phyloP scores from a whole-genome alignment of 208 protist genomes.

The Angomonas deanei region DNA sequence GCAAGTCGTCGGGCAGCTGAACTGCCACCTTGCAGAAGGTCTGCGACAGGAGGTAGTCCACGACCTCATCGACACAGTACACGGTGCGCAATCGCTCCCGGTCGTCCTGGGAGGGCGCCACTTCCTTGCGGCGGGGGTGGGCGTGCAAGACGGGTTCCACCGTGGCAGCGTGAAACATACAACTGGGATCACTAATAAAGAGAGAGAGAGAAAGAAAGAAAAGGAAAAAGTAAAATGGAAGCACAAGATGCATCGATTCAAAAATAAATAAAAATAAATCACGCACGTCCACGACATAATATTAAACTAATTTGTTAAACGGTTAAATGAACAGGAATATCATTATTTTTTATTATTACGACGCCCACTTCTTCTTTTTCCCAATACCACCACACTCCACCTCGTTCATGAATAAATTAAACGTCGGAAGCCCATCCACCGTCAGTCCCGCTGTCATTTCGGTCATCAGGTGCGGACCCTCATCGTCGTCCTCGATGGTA shows the following conservation, averaged over 20 bases:
- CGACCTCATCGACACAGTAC: slow-evolving; percentile 24
- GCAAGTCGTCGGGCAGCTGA: slow-evolving; percentile 87
- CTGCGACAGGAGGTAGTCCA: slow-evolving; percentile 17
- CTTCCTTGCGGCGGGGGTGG: neutral
- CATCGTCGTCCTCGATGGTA: slow-evolving; percentile 13
- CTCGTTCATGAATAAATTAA: slow-evolving; percentile 63
- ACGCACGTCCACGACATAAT: too few relatives aligned
- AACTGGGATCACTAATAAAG: too few relatives aligned
- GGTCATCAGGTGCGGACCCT: slow-evolving; percentile 41
- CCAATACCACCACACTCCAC: slow-evolving; percentile 12
- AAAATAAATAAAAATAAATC: too few relatives aligned
- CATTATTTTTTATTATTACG: neutral
- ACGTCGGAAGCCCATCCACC: slow-evolving; percentile 80
- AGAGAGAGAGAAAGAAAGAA: too few relatives aligned
- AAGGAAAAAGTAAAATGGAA: too few relatives aligned
- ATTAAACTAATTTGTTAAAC: too few relatives aligned
- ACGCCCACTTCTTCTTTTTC: slow-evolving; percentile 23
- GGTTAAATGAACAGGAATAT: neutral
- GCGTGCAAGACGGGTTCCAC: too few relatives aligned
- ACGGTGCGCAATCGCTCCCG: slow-evolving; percentile 7
- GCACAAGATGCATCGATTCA: too few relatives aligned
- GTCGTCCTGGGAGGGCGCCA: neutral
- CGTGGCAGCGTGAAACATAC: too few relatives aligned
- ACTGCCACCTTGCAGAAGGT: slow-evolving; percentile 41
- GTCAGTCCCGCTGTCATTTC: slow-evolving; percentile 36